phyloP scores from a whole-genome alignment of 1,284 basidiomycete species.

The Apiotrichum mycotoxinovorans region DNA sequence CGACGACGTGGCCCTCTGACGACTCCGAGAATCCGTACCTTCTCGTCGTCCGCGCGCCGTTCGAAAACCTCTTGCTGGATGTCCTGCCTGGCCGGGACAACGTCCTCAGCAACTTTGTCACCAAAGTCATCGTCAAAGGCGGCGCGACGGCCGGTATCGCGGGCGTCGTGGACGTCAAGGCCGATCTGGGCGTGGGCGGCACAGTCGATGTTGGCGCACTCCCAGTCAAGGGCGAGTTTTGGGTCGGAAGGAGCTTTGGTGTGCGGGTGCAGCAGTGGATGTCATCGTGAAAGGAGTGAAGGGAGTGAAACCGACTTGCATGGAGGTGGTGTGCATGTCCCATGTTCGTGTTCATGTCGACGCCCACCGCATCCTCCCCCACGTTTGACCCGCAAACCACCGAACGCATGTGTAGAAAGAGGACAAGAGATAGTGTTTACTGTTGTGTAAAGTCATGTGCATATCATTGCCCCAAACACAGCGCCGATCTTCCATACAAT shows the following conservation, averaged over 20 bases:
- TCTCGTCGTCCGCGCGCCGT: constrained; percentile 41
- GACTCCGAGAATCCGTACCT: constrained; percentile 20
- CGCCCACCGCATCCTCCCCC: too few species aligned
- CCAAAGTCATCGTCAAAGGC: constrained; percentile 48
- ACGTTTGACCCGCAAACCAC: too few species aligned
- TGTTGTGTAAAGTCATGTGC: too few species aligned
- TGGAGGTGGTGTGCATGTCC: too few species aligned
- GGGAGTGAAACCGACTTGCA: too few species aligned
- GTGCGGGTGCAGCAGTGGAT: not conserved
- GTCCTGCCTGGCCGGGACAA: constrained; percentile 42
- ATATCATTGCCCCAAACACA: too few species aligned
- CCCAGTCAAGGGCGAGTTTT: constrained; percentile 44
- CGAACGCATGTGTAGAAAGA: too few species aligned
- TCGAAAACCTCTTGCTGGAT: constrained; percentile 40
- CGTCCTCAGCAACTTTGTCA: constrained; percentile 44
- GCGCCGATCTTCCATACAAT: too few species aligned
- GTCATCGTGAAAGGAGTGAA: not conserved
- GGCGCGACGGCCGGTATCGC: constrained; percentile 47
- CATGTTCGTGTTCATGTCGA: too few species aligned
- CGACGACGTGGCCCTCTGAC: constrained; percentile 11
- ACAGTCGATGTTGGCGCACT: constrained; percentile 31
- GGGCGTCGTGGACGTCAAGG: constrained; percentile 34
- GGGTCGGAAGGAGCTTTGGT: constrained; percentile 18
- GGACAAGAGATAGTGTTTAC: too few species aligned
- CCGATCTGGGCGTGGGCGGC: constrained; percentile 31